Conservation (phyloP, 164 flowering plant genomes). For the grape (Vitis vinifera) region DNA sequence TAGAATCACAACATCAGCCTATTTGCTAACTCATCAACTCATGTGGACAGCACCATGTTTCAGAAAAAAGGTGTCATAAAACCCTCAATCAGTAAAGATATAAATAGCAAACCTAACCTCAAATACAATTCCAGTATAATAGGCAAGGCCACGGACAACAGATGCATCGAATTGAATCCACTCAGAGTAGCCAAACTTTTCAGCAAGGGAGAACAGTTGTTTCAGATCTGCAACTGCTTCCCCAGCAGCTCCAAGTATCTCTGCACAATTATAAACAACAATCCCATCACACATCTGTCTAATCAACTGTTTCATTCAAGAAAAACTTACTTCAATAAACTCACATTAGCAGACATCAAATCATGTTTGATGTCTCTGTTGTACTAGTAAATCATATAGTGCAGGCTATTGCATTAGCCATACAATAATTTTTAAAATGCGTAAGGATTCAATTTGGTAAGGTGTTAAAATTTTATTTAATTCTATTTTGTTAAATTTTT, state of each 20-base stretch:
- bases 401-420: too few species aligned
- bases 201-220: conserved; percentile 79
- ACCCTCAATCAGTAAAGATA: background rate
- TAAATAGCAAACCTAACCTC: conserved; percentile 57
- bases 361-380: too few species aligned
- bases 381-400: too few species aligned
- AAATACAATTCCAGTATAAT: conserved; percentile 94
- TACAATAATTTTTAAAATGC: too few species aligned
- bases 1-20: too few species aligned
- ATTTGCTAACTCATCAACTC: too few species aligned
- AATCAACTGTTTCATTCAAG: background rate
- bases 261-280: conserved; percentile 29
- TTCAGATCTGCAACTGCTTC: conserved; percentile 79
- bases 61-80: too few species aligned
- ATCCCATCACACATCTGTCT: background rate
- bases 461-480: too few species aligned
- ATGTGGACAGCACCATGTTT: too few species aligned
- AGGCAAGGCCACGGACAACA: conserved; percentile 93
- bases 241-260: conserved; percentile 66
- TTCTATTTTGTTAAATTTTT: too few species aligned
- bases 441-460: too few species aligned
- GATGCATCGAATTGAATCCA: conserved; percentile 99
- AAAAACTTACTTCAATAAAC: background rate
- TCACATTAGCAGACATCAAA: too few species aligned
- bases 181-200: conserved; percentile 85